Conservation (phyloP, 108 stramenopile genomes). For the Bacterosira constricta region DNA sequence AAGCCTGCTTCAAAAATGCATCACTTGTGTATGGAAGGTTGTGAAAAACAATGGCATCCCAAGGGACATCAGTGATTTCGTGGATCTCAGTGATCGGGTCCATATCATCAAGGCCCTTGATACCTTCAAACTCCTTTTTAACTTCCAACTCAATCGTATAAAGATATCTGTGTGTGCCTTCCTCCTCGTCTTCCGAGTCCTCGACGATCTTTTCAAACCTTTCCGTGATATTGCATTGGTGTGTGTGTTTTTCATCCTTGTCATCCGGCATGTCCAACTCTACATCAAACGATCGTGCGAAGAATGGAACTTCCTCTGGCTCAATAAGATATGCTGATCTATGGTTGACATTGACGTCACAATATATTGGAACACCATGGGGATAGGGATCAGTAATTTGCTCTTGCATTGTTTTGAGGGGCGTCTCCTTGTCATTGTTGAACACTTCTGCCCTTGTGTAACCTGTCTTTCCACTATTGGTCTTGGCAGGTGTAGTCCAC, state of each 20-base stretch:
- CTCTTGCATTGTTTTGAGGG: slow-evolving; percentile 43
- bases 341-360: slow-evolving; percentile 35
- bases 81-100: background rate
- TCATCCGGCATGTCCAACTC: slow-evolving; percentile 18
- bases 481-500: slow-evolving; percentile 15
- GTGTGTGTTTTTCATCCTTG: slow-evolving; percentile 10
- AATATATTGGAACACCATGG: slow-evolving; percentile 21
- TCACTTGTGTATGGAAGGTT: slow-evolving; percentile 66
- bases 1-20: slow-evolving; percentile 60
- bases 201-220: background rate
- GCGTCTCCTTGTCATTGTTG: slow-evolving; percentile 12
- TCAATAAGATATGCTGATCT: slow-evolving; percentile 22
- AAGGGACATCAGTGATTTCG: slow-evolving; percentile 61
- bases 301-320: slow-evolving; percentile 30
- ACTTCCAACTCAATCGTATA: slow-evolving; percentile 31
- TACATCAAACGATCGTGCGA: slow-evolving; percentile 15
- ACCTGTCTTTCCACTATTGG: slow-evolving; percentile 17
- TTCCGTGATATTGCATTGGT: slow-evolving; percentile 32
- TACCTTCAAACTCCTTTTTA: slow-evolving; percentile 14
- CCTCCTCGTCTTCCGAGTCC: slow-evolving; percentile 13
- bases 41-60: slow-evolving; percentile 62
- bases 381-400: slow-evolving; percentile 42
- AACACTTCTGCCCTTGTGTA: slow-evolving; percentile 34
- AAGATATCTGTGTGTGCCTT: slow-evolving; percentile 8
- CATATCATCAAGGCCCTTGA: background rate